These are phyloP conservation scores for Ophiostoma quercus DNA, from an alignment of 2,329 filamentous ascomycete species.

Conservation along the genomic window DNA sequence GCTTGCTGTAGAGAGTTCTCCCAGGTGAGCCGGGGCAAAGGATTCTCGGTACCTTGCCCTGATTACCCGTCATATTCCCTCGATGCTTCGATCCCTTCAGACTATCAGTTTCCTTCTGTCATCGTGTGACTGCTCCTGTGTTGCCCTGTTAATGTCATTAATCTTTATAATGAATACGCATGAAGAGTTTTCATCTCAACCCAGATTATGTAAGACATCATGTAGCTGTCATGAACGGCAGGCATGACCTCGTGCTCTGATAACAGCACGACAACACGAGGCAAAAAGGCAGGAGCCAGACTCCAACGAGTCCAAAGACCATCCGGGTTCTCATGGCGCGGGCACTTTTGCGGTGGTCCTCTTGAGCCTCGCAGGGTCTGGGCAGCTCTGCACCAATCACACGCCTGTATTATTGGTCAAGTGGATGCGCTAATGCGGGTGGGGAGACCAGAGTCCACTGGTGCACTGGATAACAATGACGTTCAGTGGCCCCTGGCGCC, in stretches of 20 bases:
- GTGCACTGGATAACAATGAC: constrained; percentile 14
- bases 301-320: constrained; percentile 17
- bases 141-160: background rate
- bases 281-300: too few species aligned
- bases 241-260: background rate
- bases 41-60: background rate
- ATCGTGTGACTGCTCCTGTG: background rate
- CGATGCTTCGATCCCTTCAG: constrained; percentile 3
- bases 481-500: constrained; percentile 14
- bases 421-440: constrained; percentile 18
- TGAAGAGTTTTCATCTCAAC: background rate
- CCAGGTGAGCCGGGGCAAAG: background rate
- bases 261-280: background rate
- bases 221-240: background rate
- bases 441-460: constrained; percentile 17
- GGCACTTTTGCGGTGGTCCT: constrained; percentile 5
- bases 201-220: background rate
- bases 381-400: constrained; percentile 16
- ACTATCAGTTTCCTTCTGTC: background rate
- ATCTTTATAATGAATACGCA: background rate
- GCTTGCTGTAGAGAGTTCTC: background rate
- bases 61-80: background rate
- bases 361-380: constrained; percentile 22
- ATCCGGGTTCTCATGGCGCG: constrained; percentile 30
- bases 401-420: background rate